Evolutionary conservation across 2,329 filamentous ascomycete species (phyloP).

Genomic region (Fusarium sp.): DNA sequence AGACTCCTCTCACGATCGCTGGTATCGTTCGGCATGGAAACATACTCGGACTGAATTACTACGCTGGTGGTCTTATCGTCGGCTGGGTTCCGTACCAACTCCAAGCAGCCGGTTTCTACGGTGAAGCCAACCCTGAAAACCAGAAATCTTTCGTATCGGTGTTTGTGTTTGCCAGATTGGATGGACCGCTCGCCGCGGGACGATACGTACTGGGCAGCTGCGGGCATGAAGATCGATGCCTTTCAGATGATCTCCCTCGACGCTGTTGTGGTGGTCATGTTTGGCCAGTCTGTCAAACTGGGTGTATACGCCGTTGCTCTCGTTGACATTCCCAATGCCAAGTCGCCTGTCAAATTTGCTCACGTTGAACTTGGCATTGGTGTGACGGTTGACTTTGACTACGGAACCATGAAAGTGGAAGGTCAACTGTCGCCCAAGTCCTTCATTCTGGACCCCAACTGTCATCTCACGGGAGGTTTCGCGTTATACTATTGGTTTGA

Average conservation of each 20-base stretch:
- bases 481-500: constrained; percentile 39
- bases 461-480: constrained; percentile 51
- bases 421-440: constrained; percentile 48
- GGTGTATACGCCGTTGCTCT: not conserved
- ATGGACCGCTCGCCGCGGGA: not conserved
- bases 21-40: not conserved
- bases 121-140: not conserved
- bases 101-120: not conserved
- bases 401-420: constrained; percentile 44
- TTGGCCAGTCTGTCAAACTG: not conserved
- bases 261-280: not conserved
- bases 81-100: not conserved
- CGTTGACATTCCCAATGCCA: not conserved
- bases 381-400: constrained; percentile 40
- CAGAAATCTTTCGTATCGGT: not conserved
- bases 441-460: constrained; percentile 45
- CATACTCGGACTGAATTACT: not conserved
- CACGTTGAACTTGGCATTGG: constrained; percentile 44
- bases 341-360: not conserved
- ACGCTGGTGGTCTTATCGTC: not conserved
- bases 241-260: constrained; percentile 1
- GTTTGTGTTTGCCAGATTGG: not conserved
- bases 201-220: constrained; percentile 4
- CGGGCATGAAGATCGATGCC: not conserved
- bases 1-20: not conserved